Evolutionary conservation across 2,329 filamentous ascomycete species (phyloP), one percentile per base, ranked within the genome.

Genomic region (Scedosporium minutisporum): DNA sequence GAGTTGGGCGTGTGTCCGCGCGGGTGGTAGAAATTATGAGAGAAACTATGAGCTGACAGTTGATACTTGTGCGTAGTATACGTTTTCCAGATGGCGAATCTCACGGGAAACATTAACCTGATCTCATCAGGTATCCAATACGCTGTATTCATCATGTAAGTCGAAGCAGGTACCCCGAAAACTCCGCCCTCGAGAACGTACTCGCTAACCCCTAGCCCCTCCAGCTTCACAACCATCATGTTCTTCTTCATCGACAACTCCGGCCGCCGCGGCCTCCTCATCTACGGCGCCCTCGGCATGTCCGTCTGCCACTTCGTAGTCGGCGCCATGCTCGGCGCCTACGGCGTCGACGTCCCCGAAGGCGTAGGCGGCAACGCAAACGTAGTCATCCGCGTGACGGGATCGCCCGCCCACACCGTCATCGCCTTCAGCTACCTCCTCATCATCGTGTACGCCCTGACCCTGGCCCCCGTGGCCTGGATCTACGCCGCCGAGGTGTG

Each of bases 251-350:
- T 84, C 46, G 82, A 84, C 61, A 75, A 72, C 16, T 75, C 81
- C 12, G 87, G 87, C 23, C 78, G 87, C 62, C 87, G 87, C 57
- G 82, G 85, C 63, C 78, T 89, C 6, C 80, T 90, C 64, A 83
- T 89, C 58, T 73, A 80, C n/a, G 87, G 87, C 63, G 83, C 79
- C 42, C 75, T 87, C 21, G 83, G 87, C 25, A 90, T 90, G 87
- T 83, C 78, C 3, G 68, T 82, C 1, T 89, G 79, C 66, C 83
- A 84, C 69, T 83, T 80, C 44, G 72, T 80, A 59, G 82, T 83
- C 23, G 82, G 78, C 2, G 82, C 76, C 6, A 74, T 83, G 10
- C 77, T 85, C 65, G 80, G 78, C 5, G 72, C 69, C 2, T 75
- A 81, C 62, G 81, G 80, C 21, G 66, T 68, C 4, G 67, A 72